Conservation (phyloP, 495 filamentous ascomycete genomes). For the Aspergillus taichungensis region DNA sequence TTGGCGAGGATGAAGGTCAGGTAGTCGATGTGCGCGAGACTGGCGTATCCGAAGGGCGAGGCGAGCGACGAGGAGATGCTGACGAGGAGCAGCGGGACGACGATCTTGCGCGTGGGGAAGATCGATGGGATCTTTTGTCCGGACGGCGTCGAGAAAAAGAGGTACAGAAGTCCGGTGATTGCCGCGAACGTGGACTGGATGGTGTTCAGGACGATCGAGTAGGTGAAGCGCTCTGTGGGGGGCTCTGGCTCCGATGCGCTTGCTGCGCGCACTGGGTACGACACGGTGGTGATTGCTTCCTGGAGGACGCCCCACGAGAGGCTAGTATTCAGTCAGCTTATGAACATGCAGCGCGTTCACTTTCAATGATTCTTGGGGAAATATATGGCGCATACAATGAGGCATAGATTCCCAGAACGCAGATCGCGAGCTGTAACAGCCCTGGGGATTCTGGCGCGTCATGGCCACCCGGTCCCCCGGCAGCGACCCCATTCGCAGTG, state of each 20-base stretch:
- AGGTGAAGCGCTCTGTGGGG: conserved; percentile 64
- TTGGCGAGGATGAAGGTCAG: conserved; percentile 98
- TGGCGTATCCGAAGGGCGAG: conserved; percentile 90
- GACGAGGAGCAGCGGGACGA: conserved; percentile 75
- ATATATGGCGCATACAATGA: conserved; percentile 63
- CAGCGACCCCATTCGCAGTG: conserved; percentile 31
- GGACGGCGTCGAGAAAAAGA: conserved; percentile 54
- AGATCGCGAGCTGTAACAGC: conserved; percentile 67
- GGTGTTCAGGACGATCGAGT: conserved; percentile 90
- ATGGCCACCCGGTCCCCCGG: conserved; percentile 18
- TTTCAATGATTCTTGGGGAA: neutral
- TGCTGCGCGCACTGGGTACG: conserved; percentile 45
- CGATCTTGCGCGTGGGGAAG: conserved; percentile 65
- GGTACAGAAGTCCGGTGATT: conserved; percentile 71
- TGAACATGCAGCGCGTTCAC: too few relatives aligned
- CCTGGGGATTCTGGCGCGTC: conserved; percentile 38
- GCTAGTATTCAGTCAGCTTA: conserved; percentile 41
- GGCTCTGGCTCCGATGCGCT: conserved; percentile 44
- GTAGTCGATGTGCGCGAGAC: conserved; percentile 92
- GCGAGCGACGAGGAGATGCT: conserved; percentile 81
- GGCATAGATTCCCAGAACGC: conserved; percentile 87
- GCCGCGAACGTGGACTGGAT: conserved; percentile 89
- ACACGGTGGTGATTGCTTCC: conserved; percentile 95
- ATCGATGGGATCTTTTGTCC: conserved; percentile 49
- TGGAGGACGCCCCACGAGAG: conserved; percentile 93